Conservation (phyloP, 352 stramenopile genomes). For the Phytophthora rubi region DNA sequence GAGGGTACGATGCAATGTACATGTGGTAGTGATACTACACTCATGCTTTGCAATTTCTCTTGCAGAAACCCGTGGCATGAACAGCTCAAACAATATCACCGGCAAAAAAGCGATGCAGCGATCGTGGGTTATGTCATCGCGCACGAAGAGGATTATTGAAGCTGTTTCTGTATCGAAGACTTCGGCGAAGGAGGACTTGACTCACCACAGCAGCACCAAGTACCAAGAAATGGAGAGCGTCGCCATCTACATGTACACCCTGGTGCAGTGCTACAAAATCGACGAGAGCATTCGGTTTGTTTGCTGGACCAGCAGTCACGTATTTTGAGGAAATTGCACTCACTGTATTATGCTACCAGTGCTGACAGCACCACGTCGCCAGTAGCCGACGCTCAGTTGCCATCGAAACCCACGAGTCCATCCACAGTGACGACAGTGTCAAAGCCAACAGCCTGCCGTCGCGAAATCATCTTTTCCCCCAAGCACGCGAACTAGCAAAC, state of each 20-base stretch:
- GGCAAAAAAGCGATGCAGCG: constrained; percentile 24
- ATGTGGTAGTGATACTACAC: neutral
- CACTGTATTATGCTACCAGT: constrained; percentile 19
- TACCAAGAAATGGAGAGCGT: constrained; percentile 43
- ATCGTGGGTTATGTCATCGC: constrained; percentile 47
- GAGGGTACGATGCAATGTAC: constrained; percentile 12
- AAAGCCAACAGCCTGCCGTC: constrained; percentile 23
- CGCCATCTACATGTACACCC: constrained; percentile 53
- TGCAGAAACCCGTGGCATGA: constrained; percentile 12
- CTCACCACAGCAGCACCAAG: constrained; percentile 22
- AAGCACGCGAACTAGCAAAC: constrained; percentile 28
- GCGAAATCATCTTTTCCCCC: constrained; percentile 36
- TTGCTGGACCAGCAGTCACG: neutral
- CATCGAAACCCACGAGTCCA: constrained; percentile 8
- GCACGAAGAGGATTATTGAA: constrained; percentile 44
- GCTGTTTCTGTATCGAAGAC: constrained; percentile 24
- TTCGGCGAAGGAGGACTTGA: constrained; percentile 2
- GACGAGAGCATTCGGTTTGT: constrained; percentile 44
- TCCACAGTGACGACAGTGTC: neutral
- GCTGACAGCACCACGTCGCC: constrained; percentile 5
- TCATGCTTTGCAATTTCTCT: neutral
- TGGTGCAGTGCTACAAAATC: constrained; percentile 62
- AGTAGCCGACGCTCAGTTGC: constrained; percentile 2
- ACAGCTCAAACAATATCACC: neutral
- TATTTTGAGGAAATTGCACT: constrained; percentile 8